Base-by-base conservation (phyloP, 192 early-diverging fungal genomes). In the Rhizophagus clarus region DNA sequence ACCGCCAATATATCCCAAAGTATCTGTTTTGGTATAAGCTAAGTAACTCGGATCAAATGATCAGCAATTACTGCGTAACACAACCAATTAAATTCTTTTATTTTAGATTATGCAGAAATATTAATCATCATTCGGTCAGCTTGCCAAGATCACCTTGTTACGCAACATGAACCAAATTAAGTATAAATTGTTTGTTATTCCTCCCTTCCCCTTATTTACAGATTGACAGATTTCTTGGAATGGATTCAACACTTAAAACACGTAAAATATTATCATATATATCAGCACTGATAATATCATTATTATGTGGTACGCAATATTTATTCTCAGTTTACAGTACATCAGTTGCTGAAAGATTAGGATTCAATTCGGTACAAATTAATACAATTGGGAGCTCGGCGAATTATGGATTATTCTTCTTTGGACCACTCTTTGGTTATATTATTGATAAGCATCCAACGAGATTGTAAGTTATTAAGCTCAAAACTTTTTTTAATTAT, bases 381-480 rank as follows among this genome's bases (percentile, higher is more conserved):
- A 92, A 90, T 81, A 68, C 88, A 22, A 87, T 94, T 1, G 93
- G 91, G 9, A 89, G 88, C 28, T 69, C 84, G 12, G 91, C 89
- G 42, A 91, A 92, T 77, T 91, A 91, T 66, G 93, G 91, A 10
- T 84, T 90, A 76, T 94, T 91, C 82, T 85, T 94, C 67, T 84
- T 81, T 2, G 91, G 85, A 11, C 91, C 91, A n/a, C 62, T 91
- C 22, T 86, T 87, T 63, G 91, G 91, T 17, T 82, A 82, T 72
- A 76, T 90, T 11, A 81, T 86, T 10, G 83, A 89, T 56, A 82
- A 81, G 9, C 81, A 82, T 74, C 86, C 88, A 1, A 81, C 88
- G 1, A 81, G 77, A 51, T 61, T 28, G 77, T 79, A 31, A 47
- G 28, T 49, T 9, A 42, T 0, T 17, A 45, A 42, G 2, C 5